phyloP scores from a whole-genome alignment of 2,329 filamentous ascomycete species.

The Whalleya microplaca region DNA sequence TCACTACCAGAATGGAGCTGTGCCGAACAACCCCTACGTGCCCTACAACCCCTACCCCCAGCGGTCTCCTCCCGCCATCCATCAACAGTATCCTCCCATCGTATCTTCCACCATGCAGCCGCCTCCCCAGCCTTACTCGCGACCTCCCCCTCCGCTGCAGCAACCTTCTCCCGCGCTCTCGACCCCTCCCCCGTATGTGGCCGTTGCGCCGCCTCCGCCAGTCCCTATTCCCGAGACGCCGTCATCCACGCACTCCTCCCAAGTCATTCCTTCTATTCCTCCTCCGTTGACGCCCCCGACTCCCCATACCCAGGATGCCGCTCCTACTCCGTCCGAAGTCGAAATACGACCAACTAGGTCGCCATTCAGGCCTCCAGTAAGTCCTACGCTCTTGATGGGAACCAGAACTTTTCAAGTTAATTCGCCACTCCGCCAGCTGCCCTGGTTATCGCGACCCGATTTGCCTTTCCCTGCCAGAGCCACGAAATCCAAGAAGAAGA shows the following conservation, averaged over 20 bases:
- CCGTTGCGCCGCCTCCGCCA: slow-evolving; percentile 46
- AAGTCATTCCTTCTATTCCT: slow-evolving; percentile 38
- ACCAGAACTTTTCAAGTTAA: slow-evolving; percentile 31
- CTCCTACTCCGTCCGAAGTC: slow-evolving; percentile 31
- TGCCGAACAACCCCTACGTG: slow-evolving; percentile 51
- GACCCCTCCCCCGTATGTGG: slow-evolving; percentile 52
- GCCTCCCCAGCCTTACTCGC: slow-evolving; percentile 51
- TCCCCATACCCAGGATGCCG: slow-evolving; percentile 42
- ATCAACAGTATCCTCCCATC: slow-evolving; percentile 59
- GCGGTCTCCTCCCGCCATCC: slow-evolving; percentile 39
- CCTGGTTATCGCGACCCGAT: slow-evolving; percentile 60
- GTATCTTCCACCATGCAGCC: slow-evolving; percentile 44
- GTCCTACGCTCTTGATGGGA: slow-evolving; percentile 32
- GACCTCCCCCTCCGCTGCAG: slow-evolving; percentile 40
- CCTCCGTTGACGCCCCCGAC: slow-evolving; percentile 53
- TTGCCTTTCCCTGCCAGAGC: slow-evolving; percentile 52
- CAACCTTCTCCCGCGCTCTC: slow-evolving; percentile 57
- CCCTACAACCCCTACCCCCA: slow-evolving; percentile 47
- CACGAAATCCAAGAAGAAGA: slow-evolving; percentile 48
- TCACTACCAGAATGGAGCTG: slow-evolving; percentile 58
- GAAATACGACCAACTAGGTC: slow-evolving; percentile 28
- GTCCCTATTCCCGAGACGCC: slow-evolving; percentile 53
- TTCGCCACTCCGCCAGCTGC: slow-evolving; percentile 47
- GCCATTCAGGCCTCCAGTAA: slow-evolving; percentile 55
- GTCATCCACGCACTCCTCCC: slow-evolving; percentile 55